Base-by-base conservation (phyloP, 371 early-diverging fungal species). In the Mucor irregularis region DNA sequence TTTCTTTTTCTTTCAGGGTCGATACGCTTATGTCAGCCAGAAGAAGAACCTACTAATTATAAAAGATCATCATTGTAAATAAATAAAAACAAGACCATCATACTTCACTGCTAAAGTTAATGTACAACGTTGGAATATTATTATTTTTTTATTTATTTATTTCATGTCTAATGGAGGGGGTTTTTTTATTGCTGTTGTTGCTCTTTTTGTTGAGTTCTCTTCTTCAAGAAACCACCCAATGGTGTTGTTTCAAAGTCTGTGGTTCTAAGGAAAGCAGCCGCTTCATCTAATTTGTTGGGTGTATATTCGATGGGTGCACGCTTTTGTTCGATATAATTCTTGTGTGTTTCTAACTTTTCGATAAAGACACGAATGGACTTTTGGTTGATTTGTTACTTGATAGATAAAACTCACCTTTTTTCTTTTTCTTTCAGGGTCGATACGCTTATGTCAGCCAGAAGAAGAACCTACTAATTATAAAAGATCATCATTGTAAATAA, bases 271-370 rank as follows among this genome's bases (percentile, higher is more conserved):
- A 88, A 89, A 31, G 78, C 67, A 38, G 64, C 68, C 40, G 84
- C 88, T 56, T 85, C 80, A 2, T 80, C 71, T 38, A 84, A 67
- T 60, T 93, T 88, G 22, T 76, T 82, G 2, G 95, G 88, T 34
- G 86, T 79, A 60, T 91, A 93, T 42, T 91, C 91, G 44, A 90
- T 83, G 48, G 80, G 71, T 53, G 81, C 74, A 29, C 94, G 84
- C 58, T 86, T 81, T 48, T 81, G 81, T 64, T 91, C 88, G 52
- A 96, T 84, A 59, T 84, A 90, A 53, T 77, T 76, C 29, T 86
- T 73, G 56, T 91, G 90, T 64, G 88, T 88, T 58, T 92, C 92
- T 22, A 91, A 52, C 74, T 90, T 95, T 50, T 94, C 95, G 25
- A 92, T 78, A 33, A 94, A 68, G 9, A 81, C 81, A 48, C 86